Base-by-base conservation (phyloP, 352 stramenopile genomes). In the Globisporangium paroecandrum region DNA sequence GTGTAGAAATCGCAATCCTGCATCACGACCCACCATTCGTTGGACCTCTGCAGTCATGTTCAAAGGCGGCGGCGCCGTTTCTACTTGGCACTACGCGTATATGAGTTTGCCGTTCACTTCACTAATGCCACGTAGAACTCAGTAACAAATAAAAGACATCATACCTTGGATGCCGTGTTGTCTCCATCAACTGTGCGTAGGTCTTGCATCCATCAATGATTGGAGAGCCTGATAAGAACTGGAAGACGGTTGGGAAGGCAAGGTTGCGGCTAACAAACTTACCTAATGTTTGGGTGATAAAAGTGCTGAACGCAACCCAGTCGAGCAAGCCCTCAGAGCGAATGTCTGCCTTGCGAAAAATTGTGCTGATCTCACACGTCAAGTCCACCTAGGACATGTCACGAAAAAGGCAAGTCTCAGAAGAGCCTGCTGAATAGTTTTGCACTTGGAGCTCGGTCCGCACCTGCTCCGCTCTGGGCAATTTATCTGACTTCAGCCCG, bases 271-370 rank as follows among this genome's bases (percentile, higher is more conserved):
- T 9, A 20, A 20, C 13, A 58, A 18, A 20, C 32, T 9, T 63
- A 87, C 78, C 78, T 62, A 70, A 69, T 6, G 71, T 66, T 25
- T 82, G 77, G 7, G 76, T 75, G 36, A 86, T 69, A n/a, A 79
- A 79, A 6, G 62, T 71, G 63, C 74, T 79, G 49, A 89, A 83
- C n/a, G 79, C 71, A 3, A 72, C 69, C 79, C 79, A 89, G 1
- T 68, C 81, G 13, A 87, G 61, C 4, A 65, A 49, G 2, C 69
- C 72, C 29, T 62, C 47, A 2, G 69, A 68, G 12, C 75, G 67
- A 7, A 86, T 15, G 73, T 89, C 77, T 13, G 78, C 71, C 70
- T 78, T 72, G 9, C 46, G 69, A 36, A 85, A 87, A 10, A 87
- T 36, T 4, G 64, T 75, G 49, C 71, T 73, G 3, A 86, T 55